Base-by-base conservation (phyloP, 1,284 basidiomycete species). In the Tranzscheliella williamsii region DNA sequence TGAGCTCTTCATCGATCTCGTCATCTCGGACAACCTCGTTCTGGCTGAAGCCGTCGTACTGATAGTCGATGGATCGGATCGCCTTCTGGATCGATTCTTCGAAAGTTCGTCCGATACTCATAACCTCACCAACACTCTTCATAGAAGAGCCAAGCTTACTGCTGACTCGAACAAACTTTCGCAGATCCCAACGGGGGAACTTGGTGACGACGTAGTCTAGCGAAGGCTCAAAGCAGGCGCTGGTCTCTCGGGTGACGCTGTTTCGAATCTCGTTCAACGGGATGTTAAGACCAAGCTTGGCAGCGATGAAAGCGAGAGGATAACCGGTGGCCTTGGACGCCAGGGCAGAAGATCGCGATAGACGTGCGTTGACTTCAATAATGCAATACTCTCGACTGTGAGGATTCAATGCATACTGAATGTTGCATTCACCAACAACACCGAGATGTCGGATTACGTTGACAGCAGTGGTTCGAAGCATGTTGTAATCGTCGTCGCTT, bases 81-180 rank as follows among this genome's bases (percentile, higher is more conserved):
- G 94, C 94, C 81, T 97, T 97, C 79, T 98, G 94, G 57, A 97
- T 88, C 0, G 91, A 93, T 82, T 98, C 94, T 79, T 97, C 94
- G 72, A 98, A 98, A 11, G 91, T 95, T 67, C 94, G 84, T 20
- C 94, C 95, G 66, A 98, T 97, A 62, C 89, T 90, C 95, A 98
- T 98, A 48, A 98, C 94, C 80, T 98, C 94, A 47, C 94, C 94
- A 5, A 98, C 95, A 74, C 89, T 91, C 85, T 98, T 98, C 94
- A 98, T 75, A 31, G 54, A 62, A 40, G 67, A 70, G 22, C 73
- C 73, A 24, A 75, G 57, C 62, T 72, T 73, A 42, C 64, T 65
- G 56, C 62, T 67, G 42, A 75, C 73, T 16, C 73, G 64, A 72
- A 79, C 90, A 81, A 98, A 98, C 84, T 98, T 98, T 80, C 94